Evolutionary conservation across 2,329 filamentous ascomycete genomes (phyloP).

Genomic region (Aspergillus sp.): DNA sequence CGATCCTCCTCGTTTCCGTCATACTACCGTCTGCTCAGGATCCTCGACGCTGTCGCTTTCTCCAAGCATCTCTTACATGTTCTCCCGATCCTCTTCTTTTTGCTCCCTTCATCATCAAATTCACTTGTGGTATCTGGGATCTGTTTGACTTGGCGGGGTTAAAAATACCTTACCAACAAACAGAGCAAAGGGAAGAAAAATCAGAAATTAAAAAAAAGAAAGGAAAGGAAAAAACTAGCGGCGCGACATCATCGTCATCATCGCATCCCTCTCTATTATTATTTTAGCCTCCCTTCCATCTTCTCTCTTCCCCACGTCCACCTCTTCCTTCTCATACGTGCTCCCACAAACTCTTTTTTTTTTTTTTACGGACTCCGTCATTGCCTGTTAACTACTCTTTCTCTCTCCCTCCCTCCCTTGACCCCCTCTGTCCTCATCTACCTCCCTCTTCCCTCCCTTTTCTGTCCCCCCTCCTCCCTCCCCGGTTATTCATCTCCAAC

Average conservation of each 20-base stretch:
- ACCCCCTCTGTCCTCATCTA: neutral
- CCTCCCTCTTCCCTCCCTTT: slow-evolving; percentile 2
- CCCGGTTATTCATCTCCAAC: slow-evolving; percentile 14
- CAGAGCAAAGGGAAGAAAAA: slow-evolving; percentile 1
- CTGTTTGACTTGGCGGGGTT: neutral
- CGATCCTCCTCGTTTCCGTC: neutral
- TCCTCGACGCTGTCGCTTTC: no score
- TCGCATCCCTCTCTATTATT: slow-evolving; percentile 6
- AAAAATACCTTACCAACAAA: neutral
- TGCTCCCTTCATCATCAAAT: neutral
- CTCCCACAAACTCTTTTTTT: neutral
- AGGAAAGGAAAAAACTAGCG: neutral
- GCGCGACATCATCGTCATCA: slow-evolving; percentile 9
- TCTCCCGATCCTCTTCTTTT: neutral
- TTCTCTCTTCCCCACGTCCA: neutral
- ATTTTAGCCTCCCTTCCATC: slow-evolving; percentile 6
- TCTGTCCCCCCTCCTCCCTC: slow-evolving; percentile 1
- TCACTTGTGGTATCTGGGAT: slow-evolving; percentile 4
- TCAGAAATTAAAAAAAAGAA: neutral
- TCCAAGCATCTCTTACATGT: neutral
- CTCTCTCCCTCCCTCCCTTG: neutral
- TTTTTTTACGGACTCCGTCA: neutral
- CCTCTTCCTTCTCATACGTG: neutral
- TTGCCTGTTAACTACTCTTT: slow-evolving; percentile 5
- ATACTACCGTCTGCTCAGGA: neutral